These are phyloP conservation scores for Pouteria glomerata DNA, from an alignment of 148 eudicot genomes.

Conservation along the genomic window DNA sequence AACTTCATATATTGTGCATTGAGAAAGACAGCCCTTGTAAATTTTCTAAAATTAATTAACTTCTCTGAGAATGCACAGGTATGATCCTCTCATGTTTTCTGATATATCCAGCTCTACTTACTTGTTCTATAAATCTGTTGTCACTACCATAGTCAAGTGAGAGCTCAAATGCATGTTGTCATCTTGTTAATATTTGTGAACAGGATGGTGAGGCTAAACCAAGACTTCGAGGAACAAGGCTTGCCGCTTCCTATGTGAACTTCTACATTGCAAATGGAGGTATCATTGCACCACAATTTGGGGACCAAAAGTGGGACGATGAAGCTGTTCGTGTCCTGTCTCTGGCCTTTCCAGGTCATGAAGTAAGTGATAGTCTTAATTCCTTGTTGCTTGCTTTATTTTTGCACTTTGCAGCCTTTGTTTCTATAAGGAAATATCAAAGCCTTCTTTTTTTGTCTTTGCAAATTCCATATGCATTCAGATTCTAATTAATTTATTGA, in stretches of 20 bases:
- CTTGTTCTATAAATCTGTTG: background rate
- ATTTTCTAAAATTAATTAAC: background rate
- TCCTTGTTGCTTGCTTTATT: slow-evolving; percentile 5
- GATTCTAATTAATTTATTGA: background rate
- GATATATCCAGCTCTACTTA: background rate
- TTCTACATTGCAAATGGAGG: slow-evolving; percentile 89
- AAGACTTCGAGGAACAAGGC: slow-evolving; percentile 72
- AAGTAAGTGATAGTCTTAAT: slow-evolving; percentile 31
- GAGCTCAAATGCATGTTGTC: background rate
- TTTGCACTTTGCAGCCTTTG: background rate
- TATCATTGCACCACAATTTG: slow-evolving; percentile 84
- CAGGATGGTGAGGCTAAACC: slow-evolving; percentile 78
- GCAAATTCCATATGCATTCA: background rate
- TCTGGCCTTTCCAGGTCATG: slow-evolving; percentile 53
- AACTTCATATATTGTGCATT: background rate
- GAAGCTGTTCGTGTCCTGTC: slow-evolving; percentile 81
- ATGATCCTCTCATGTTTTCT: background rate
- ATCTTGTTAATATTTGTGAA: slow-evolving; percentile 6
- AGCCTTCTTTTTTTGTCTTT: background rate
- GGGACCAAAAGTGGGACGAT: slow-evolving; percentile 81
- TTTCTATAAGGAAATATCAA: background rate
- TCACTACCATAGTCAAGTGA: background rate
- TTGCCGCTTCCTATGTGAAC: slow-evolving; percentile 94
- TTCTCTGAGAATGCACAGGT: background rate
- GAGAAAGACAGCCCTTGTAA: background rate